Percentiles rank a stretch among this genome's conserved stretches.
These are phyloP conservation scores for Solanum tarijense DNA, from an alignment of 257 asterid species.

Conservation along the genomic window DNA sequence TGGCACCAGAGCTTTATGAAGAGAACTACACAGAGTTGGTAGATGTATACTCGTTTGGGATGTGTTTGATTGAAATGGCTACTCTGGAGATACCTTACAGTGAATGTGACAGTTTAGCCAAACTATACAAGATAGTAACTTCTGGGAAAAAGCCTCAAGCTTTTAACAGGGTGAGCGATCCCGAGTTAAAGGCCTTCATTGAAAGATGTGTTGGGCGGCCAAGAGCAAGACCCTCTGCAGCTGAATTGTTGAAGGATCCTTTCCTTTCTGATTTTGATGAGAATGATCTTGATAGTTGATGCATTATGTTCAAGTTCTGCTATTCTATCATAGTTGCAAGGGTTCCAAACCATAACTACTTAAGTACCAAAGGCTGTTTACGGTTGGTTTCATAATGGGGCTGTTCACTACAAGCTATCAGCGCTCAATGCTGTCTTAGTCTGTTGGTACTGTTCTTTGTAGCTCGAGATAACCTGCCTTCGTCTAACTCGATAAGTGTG, in stretches of 20 bases:
- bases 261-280: conserved; percentile 13
- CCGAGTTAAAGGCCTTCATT: conserved; percentile 18
- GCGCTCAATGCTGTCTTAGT: background rate
- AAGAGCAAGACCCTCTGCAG: conserved; percentile 17
- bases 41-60: conserved; percentile 18
- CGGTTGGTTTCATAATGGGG: background rate
- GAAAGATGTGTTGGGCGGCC: conserved; percentile 12
- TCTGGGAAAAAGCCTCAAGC: conserved; percentile 14
- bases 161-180: conserved; percentile 7
- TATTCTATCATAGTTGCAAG: background rate
- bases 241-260: conserved; percentile 13
- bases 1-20: conserved; percentile 27
- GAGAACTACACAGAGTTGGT: conserved; percentile 21
- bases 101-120: conserved; percentile 16
- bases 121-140: conserved; percentile 18
- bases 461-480: background rate
- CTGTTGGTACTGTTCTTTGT: background rate
- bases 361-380: background rate
- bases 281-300: background rate
- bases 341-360: background rate
- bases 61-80: conserved; percentile 23
- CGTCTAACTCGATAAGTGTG: background rate
- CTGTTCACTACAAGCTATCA: background rate
- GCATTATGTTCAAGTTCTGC: background rate
- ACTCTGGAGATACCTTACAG: conserved; percentile 15